A percentile compares a stretch with the other conserved stretches of the same genome.
Evolutionary conservation across 768 basidiomycete species (phyloP).

Genomic region (Tricholoma flavovirens): DNA sequence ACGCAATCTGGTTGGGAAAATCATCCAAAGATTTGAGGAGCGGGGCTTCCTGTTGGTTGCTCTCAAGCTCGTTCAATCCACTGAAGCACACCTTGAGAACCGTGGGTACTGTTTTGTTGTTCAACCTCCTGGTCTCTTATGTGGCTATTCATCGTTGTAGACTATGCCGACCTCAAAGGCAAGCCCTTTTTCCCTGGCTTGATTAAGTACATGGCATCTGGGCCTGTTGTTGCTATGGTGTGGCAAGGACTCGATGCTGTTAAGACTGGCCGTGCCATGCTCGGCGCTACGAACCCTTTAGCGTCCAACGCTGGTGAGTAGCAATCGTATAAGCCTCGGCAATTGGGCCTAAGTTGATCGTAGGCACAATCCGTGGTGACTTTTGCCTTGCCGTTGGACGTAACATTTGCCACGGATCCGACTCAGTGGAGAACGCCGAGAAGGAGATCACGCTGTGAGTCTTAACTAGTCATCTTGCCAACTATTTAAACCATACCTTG

Average conservation of each 20-base stretch:
- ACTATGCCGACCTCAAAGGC: conserved; percentile 93
- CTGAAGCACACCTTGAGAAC: conserved; percentile 82
- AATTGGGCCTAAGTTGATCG: conserved; percentile 7
- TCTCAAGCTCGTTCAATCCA: conserved; percentile 82
- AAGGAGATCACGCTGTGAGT: conserved; percentile 92
- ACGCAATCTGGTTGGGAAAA: conserved; percentile 90
- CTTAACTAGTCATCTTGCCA: background rate
- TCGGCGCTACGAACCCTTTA: conserved; percentile 96
- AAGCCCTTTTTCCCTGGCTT: conserved; percentile 96
- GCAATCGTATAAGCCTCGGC: background rate
- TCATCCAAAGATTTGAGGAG: conserved; percentile 94
- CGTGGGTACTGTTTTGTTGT: conserved; percentile 41
- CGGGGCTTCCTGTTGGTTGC: conserved; percentile 98
- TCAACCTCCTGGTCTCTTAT: conserved; percentile 3
- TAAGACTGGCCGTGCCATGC: conserved; percentile 94
- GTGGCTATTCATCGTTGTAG: conserved; percentile 32
- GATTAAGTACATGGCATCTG: conserved; percentile 93
- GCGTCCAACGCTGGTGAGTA: conserved; percentile 74
- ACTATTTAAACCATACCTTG: conserved; percentile 6
- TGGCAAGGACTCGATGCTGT: conserved; percentile 94
- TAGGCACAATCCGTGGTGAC: conserved; percentile 95
- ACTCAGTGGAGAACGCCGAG: conserved; percentile 82
- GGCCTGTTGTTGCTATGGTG: conserved; percentile 94
- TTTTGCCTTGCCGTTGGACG: conserved; percentile 91
- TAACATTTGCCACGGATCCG: conserved; percentile 91